Evolutionary conservation across 805 yeast genomes (phyloP).

Genomic region (Cyberlindnera xishuangbannaensis): DNA sequence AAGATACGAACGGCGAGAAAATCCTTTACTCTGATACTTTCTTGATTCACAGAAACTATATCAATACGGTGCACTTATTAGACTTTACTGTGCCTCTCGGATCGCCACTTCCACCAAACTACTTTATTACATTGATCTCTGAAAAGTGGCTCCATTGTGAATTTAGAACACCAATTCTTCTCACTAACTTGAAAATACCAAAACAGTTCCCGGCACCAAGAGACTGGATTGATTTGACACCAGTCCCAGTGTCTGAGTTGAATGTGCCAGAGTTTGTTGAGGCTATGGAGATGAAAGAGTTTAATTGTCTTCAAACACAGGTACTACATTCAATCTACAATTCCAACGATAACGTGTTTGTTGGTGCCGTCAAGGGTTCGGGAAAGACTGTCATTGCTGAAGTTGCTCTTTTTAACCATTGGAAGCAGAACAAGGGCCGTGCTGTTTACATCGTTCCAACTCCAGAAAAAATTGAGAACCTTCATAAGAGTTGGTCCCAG

Average conservation of each 20-base stretch:
- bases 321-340: conserved; percentile 55
- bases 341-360: conserved; percentile 51
- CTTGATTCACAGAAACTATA: conserved; percentile 41
- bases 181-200: conserved; percentile 51
- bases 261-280: conserved; percentile 41
- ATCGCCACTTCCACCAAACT: conserved; percentile 57
- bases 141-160: conserved; percentile 85
- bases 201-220: conserved; percentile 60
- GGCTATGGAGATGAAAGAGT: conserved; percentile 41
- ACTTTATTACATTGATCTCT: conserved; percentile 66
- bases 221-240: conserved; percentile 45
- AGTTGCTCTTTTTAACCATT: conserved; percentile 63
- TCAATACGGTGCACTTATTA: conserved; percentile 48
- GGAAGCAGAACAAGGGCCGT: conserved; percentile 66
- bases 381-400: conserved; percentile 74
- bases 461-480: conserved; percentile 46
- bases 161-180: conserved; percentile 51
- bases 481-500: conserved; percentile 46
- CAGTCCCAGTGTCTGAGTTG: conserved; percentile 44
- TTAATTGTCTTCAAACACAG: conserved; percentile 75
- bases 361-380: conserved; percentile 71
- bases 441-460: conserved; percentile 66
- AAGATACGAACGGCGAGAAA: conserved; percentile 77
- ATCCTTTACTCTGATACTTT: conserved; percentile 57
- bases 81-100: conserved; percentile 63